Evolutionary conservation across 1,139 yeast genomes (phyloP).

Genomic region (Yamadazyma dushanensis): DNA sequence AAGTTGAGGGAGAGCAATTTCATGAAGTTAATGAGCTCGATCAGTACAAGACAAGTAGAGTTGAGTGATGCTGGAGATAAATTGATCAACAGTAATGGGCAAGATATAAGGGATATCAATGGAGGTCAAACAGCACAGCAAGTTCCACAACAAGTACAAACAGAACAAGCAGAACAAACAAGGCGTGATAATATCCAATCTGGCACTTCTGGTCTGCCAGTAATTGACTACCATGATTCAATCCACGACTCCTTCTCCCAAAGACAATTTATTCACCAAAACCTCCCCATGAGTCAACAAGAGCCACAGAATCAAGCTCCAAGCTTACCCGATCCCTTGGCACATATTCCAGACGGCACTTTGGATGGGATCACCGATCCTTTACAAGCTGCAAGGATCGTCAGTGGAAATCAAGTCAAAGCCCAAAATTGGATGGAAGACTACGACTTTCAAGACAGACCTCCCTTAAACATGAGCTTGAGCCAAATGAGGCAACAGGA

Average conservation of each 20-base stretch:
- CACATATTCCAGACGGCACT: conserved; percentile 44
- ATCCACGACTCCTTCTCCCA: conserved; percentile 6
- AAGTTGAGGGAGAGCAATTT: conserved; percentile 42
- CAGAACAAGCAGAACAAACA: too few relatives aligned
- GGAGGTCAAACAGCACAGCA: conserved; percentile 9
- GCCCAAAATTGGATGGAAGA: conserved; percentile 36
- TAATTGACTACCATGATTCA: too few relatives aligned
- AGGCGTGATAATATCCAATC: too few relatives aligned
- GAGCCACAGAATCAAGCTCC: background rate
- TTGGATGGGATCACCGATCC: conserved; percentile 31
- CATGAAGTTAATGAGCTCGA: conserved; percentile 42
- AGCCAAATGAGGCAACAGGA: conserved; percentile 37
- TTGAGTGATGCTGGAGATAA: conserved; percentile 36
- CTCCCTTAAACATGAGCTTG: conserved; percentile 12
- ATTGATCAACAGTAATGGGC: conserved; percentile 31
- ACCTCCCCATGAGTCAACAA: too few relatives aligned
- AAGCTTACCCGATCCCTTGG: conserved; percentile 38
- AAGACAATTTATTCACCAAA: background rate
- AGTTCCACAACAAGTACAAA: background rate
- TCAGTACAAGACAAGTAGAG: conserved; percentile 39
- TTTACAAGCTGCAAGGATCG: conserved; percentile 41
- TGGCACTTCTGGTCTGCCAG: background rate
- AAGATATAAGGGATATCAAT: conserved; percentile 23
- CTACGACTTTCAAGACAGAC: background rate
- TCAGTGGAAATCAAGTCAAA: conserved; percentile 45